Base-by-base conservation (phyloP, 2,329 filamentous ascomycete genomes). In the Botrytis sinoallii region DNA sequence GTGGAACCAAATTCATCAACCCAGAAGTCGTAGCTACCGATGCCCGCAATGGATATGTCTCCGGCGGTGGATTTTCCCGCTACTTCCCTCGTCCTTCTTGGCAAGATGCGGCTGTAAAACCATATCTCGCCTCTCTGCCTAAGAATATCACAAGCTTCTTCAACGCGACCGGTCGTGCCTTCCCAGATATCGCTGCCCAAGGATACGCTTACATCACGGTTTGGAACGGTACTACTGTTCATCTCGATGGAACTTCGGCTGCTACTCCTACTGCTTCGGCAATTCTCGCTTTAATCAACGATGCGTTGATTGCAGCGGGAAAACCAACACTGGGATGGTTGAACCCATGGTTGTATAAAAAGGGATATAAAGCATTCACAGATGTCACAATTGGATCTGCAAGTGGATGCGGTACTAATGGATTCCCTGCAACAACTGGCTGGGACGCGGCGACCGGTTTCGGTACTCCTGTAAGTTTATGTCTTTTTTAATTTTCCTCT, bases 261-360 rank as follows among this genome's bases (percentile, higher is more conserved):
- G 85, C 88, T 2, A 82, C 86, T 0, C 90, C 90, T 0, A 82
- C 88, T 0, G 86, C 87, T 1, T 85, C 88, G 0, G 87, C 85
- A 16, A 83, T 92, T 71, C 83, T 92, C 46, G 83, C 86, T 3
- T 83, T 92, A 3, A 82, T 92, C 63, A 92, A 92, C 75, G 89
- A 91, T 75, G 88, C 88, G 0, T 82, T 89, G 25, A 80, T 91
- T n/a, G 83, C 85, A 1, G 82, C 82, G 16, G 86, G 87, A 3
- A 85, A 86, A 79, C 79, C 79, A 16, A 78, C 80, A 0, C 75
- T 85, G 1, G 83, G 84, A 4, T 85, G 83, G 77, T 73, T 85
- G 67, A 85, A 85, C 75, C 84, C 84, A 0, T 83, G 82, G 83
- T 72, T 84, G 22, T 85, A 84, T 74, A 76, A 76, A 4, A 75